Evolutionary conservation across 306 rosid species (phyloP), one percentile per base, ranked within the genome.

Genomic region (Chamaecrista fasciculata): DNA sequence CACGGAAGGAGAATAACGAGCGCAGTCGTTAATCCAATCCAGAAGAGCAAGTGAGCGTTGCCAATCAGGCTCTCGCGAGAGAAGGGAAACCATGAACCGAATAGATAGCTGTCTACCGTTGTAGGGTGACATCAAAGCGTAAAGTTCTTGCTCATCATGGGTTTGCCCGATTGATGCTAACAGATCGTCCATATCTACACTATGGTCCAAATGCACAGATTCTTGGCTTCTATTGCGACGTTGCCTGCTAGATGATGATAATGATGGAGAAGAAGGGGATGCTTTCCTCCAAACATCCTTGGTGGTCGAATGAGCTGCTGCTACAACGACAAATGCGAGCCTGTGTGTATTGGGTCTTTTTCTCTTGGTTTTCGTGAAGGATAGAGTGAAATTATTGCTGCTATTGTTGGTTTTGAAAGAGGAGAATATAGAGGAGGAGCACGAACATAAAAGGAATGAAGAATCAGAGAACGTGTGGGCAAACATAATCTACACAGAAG

Each of bases 1-100:
- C 12, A 93, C 83, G 0, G 97, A 86, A 11, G 97, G 97, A 4
- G 94, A 65, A 51, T 93, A 93, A 5, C 37, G 80, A 18, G 98
- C 98, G n/a, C 62, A 79, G 2, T 93, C 94, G 33, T 90, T 80
- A 16, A 93, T 86, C 98, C 98, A 93, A 53, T 93, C 98, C 12
- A 93, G 87, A 16, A 93, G 67, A 1, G 97, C 97, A 6, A 90
- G 78, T 1, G 98, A 81, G 34, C 98, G 86, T 46, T 88, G 96
- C 98, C 98, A 93, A 64, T 93, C 89, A 11, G 87, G 58, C 70
- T 93, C 97, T 7, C 96, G 92, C 15, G 96, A 85, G 21, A 93
- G 89, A 18, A 93, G 57, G 2, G 88, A 79, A 20, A 88, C 96
- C 98, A 93, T 86, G 82, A 90, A 93, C 51, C 86, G 79, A 1